Conservation (phyloP, 495 filamentous ascomycete species). For the Trichoderma erinaceum region DNA sequence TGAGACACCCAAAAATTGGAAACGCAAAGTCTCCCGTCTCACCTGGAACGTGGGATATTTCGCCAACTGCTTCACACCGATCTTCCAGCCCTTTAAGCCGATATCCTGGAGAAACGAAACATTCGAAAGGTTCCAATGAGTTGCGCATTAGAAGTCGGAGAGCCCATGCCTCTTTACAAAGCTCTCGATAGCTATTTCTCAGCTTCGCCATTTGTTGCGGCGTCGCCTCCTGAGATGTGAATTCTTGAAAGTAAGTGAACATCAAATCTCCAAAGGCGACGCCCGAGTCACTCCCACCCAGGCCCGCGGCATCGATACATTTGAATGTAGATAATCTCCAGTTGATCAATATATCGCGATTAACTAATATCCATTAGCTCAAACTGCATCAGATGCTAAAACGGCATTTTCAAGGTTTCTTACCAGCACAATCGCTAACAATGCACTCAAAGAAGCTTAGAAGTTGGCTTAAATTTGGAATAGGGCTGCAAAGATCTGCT, state of each 20-base stretch:
- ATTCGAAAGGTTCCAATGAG: neutral
- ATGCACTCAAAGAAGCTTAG: neutral
- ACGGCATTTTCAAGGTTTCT: neutral
- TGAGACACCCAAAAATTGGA: neutral
- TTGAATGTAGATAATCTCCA: conserved; percentile 8
- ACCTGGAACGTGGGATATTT: neutral
- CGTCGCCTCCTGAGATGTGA: neutral
- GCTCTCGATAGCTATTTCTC: neutral
- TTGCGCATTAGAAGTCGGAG: conserved; percentile 1
- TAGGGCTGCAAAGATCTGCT: too few relatives aligned
- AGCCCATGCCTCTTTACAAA: neutral
- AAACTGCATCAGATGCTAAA: neutral
- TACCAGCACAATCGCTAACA: neutral
- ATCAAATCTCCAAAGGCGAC: neutral
- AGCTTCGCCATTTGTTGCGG: neutral
- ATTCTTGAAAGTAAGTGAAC: neutral
- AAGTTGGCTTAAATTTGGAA: neutral
- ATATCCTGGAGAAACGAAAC: neutral
- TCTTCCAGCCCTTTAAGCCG: neutral
- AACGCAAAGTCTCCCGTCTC: neutral
- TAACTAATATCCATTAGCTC: neutral
- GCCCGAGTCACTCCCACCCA: neutral
- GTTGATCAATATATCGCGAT: neutral
- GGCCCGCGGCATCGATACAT: neutral
- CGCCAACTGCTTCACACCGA: neutral